Percentiles rank a stretch among this genome's conserved stretches.
Conservation (phyloP, 345 rosid genomes). For the Garcia nutans region DNA sequence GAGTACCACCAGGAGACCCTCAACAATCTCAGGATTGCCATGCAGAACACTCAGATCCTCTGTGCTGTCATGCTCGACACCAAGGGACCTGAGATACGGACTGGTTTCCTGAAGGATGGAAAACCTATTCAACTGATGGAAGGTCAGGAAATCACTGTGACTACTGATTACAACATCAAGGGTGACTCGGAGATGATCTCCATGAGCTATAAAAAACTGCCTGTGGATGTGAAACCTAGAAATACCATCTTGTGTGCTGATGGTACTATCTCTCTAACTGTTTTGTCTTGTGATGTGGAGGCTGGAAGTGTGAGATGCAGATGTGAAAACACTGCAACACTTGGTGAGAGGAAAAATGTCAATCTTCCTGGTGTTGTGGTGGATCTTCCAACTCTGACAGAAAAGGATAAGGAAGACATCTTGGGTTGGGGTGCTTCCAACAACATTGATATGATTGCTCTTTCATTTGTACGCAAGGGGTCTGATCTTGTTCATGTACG, state of each 20-base stretch:
- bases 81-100: conserved; percentile 39
- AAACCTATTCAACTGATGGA: conserved; percentile 33
- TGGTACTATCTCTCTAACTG: conserved; percentile 76
- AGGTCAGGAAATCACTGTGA: conserved; percentile 43
- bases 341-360: conserved; percentile 93
- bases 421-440: conserved; percentile 85
- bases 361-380: conserved; percentile 93
- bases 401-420: conserved; percentile 86
- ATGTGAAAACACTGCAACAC: conserved; percentile 75
- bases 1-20: conserved; percentile 88
- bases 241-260: conserved; percentile 78
- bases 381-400: conserved; percentile 85
- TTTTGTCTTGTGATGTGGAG: conserved; percentile 61
- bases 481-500: conserved; percentile 87
- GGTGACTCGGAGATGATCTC: conserved; percentile 65
- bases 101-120: conserved; percentile 33
- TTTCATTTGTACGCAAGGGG: conserved; percentile 91
- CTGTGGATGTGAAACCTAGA: conserved; percentile 71
- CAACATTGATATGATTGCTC: conserved; percentile 81
- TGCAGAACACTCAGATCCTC: conserved; percentile 30
- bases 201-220: conserved; percentile 90
- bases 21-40: conserved; percentile 57
- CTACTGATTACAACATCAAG: conserved; percentile 74
- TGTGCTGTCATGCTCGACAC: conserved; percentile 39
- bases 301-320: conserved; percentile 84